A percentile compares a stretch with the other conserved stretches of the same genome.
These are phyloP conservation scores for Daldinia eschscholtzii DNA, from an alignment of 2,329 filamentous ascomycete species.

Conservation along the genomic window DNA sequence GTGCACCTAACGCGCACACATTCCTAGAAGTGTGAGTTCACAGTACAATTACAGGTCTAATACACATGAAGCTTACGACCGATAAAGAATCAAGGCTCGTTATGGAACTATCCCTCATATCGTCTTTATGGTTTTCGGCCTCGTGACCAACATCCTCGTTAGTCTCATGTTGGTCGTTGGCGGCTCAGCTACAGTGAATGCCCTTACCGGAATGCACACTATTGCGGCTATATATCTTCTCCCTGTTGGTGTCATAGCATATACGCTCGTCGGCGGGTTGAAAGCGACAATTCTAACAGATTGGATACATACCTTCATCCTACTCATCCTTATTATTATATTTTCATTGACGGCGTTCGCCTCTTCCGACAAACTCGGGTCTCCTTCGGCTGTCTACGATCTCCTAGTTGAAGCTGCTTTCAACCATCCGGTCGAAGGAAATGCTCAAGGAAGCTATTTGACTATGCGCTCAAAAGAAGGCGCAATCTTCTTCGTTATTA, in stretches of 20 bases:
- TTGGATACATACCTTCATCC: conserved; percentile 86
- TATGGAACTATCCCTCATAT: conserved; percentile 68
- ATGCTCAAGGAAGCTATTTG: conserved; percentile 83
- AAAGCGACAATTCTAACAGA: conserved; percentile 91
- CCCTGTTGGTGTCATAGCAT: conserved; percentile 83
- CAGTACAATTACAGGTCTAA: neutral
- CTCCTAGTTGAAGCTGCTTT: conserved; percentile 76
- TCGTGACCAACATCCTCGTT: conserved; percentile 88
- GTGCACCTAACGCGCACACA: conserved; percentile 87
- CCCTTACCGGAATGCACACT: conserved; percentile 79
- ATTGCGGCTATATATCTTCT: conserved; percentile 87
- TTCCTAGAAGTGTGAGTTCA: conserved; percentile 78
- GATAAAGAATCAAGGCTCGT: conserved; percentile 47
- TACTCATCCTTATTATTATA: conserved; percentile 86
- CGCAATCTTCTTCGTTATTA: conserved; percentile 91
- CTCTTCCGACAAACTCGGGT: conserved; percentile 78
- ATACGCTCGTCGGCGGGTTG: conserved; percentile 67
- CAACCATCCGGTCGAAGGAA: conserved; percentile 81
- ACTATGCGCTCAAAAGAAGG: conserved; percentile 88
- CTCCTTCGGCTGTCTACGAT: conserved; percentile 82
- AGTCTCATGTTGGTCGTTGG: conserved; percentile 91
- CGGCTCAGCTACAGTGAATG: conserved; percentile 78
- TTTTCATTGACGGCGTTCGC: conserved; percentile 88
- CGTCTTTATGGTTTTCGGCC: conserved; percentile 84
- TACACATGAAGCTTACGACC: conserved; percentile 8